Base-by-base conservation (phyloP, 1,139 yeast species). In the Scheffersomyces parashehatae region DNA sequence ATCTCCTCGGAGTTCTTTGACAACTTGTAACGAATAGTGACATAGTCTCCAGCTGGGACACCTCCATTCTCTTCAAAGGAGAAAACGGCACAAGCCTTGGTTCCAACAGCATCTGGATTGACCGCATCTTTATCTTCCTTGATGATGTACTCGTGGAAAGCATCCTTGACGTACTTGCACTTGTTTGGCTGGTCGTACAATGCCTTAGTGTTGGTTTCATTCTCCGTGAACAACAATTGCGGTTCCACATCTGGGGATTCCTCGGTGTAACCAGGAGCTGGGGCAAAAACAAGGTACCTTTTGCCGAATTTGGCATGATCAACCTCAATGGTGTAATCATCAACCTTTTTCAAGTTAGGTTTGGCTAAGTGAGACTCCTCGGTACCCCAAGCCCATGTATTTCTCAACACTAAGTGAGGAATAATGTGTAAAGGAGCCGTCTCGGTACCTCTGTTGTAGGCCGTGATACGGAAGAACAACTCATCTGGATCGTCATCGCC, bases 331-430 rank as follows among this genome's bases (percentile, higher is more conserved):
- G 84, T 66, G 47, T 62, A 65, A 15, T 65, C 70, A 43, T 69
- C 70, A 32, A 76, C 78, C 51, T 70, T 65, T 5, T 68, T 65
- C 42, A 87, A 64, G 13, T 65, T 58, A 10, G 95, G 95, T 55
- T 78, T 80, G 9, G 64, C 66, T 36, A 62, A 55, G 37, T 73
- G 67, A 41, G 75, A 75, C 48, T 78, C 79, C 45, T 78, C 81
- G 28, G 75, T 64, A 34, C 91, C 90, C 97, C 97, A 91, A 13
- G 86, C 73, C 98, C 98, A 91, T 28, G 96, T 88, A 64, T 91
- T 91, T 69, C 98, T 80, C 65, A 85, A 88, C 53, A 86, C 83
- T 38, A 88, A 68, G 57, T 91, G 97, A 6, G 98, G 98, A 47
- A 88, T 66, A 41, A 91, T 77, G 65, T 90, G 96, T 49, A 91